Conservation (phyloP, 805 yeast species). For the Grigorovia humatica region DNA sequence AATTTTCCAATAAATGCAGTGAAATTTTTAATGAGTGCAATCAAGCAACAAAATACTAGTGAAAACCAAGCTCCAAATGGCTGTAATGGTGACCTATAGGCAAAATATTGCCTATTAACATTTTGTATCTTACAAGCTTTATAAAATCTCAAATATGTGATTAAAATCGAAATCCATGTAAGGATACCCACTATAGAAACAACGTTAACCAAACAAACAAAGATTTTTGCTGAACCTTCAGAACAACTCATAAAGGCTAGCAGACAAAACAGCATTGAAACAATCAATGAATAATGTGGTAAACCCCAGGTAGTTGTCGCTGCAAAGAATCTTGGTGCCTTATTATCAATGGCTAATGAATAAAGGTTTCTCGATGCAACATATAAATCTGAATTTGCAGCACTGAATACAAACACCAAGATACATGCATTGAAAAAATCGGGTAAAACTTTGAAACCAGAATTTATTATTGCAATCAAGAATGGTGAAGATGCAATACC, state of each 20-base stretch:
- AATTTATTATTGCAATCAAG: constrained; percentile 47
- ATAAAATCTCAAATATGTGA: constrained; percentile 47
- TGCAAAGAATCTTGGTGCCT: constrained; percentile 39
- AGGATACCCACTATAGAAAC: constrained; percentile 52
- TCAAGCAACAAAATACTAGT: constrained; percentile 39
- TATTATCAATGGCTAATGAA: constrained; percentile 41
- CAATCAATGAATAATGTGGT: constrained; percentile 44
- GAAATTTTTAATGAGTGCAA: constrained; percentile 57
- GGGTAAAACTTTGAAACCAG: constrained; percentile 45
- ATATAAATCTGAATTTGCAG: constrained; percentile 38
- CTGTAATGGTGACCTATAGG: constrained; percentile 55
- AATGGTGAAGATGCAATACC: constrained; percentile 37
- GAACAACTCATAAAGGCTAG: constrained; percentile 48
- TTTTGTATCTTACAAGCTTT: constrained; percentile 40
- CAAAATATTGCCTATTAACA: constrained; percentile 38
- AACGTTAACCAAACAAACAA: constrained; percentile 51
- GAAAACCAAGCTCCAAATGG: constrained; percentile 58
- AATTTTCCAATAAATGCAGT: constrained; percentile 56
- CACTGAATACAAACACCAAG: constrained; percentile 43
- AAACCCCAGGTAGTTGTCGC: constrained; percentile 60
- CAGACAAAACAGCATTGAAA: constrained; percentile 41
- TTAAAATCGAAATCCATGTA: constrained; percentile 48
- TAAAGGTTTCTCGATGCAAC: constrained; percentile 44
- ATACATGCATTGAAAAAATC: constrained; percentile 50
- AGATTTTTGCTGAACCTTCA: constrained; percentile 36